Conservation (phyloP, 2,329 filamentous ascomycete species). For the Venturia carpophila region DNA sequence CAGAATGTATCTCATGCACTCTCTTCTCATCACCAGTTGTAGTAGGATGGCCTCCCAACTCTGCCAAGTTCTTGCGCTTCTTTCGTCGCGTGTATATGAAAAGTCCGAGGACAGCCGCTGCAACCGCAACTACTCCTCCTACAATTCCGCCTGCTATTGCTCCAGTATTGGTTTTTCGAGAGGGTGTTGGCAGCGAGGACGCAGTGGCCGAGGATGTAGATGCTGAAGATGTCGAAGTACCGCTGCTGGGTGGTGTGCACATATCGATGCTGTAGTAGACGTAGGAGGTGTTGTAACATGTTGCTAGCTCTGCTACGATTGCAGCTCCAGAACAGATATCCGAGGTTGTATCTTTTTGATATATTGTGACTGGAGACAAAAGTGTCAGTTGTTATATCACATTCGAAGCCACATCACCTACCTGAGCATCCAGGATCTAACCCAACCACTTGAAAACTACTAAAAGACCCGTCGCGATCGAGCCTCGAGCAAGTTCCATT, state of each 20-base stretch:
- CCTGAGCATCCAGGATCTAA: slow-evolving; percentile 26
- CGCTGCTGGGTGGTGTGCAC: slow-evolving; percentile 18
- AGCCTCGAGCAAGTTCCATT: slow-evolving; percentile 14
- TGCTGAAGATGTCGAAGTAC: background rate
- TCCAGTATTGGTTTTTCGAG: background rate
- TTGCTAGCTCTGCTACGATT: slow-evolving; percentile 23
- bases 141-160: slow-evolving; percentile 12
- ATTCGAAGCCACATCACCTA: slow-evolving; percentile 16
- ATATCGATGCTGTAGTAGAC: slow-evolving; percentile 27
- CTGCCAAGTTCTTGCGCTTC: background rate
- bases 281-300: slow-evolving; percentile 27
- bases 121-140: background rate
- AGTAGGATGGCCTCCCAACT: background rate
- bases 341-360: slow-evolving; percentile 22
- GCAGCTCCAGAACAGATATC: slow-evolving; percentile 15
- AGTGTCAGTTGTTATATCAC: background rate
- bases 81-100: slow-evolving; percentile 8
- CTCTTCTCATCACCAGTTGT: background rate
- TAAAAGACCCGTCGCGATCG: slow-evolving; percentile 1
- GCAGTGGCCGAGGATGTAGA: background rate
- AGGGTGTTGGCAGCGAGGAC: background rate
- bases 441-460: slow-evolving; percentile 25
- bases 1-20: background rate
- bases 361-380: slow-evolving; percentile 24
- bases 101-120: background rate